Base-by-base conservation (phyloP, 495 filamentous ascomycete species). In the Aspergillus leporis region DNA sequence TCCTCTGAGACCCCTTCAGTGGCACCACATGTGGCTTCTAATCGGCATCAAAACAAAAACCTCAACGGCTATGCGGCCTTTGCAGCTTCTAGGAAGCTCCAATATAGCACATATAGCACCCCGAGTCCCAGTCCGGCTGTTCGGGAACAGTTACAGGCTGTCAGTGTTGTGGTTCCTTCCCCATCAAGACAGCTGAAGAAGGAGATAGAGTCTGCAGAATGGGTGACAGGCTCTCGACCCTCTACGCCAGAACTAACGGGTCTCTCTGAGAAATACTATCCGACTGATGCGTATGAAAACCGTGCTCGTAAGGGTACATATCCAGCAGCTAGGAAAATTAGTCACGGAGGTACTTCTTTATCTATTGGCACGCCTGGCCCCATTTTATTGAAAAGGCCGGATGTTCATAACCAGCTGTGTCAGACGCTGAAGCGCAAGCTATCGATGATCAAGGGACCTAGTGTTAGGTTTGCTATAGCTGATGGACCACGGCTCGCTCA, bases 91-190 rank as follows among this genome's bases (percentile, higher is more conserved):
- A 53, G 21, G 30, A 31, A 16, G 16, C 14, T 41, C n/a, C 32
- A 34, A 12, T 47, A 31, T 13, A 38, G 50, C 16, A 63, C 61
- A 12, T 47, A 31, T 13, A 38, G 50, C 16, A 63, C 61, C 22
- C 65, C 65, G 1, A 58, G 49, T 5, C 60, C 62, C 10, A 59
- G 45, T 0, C 53, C 55, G 5, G 16, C 5, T 36, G 4, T 25
- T 51, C 19, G 41, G 3, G 7, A 14, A 1, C 38, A 47, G 9
- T n/a, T 32, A 9, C 52, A 43, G 6, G 18, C 40, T 7, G 1
- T 66, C 25, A 64, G 55, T 4, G 68, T 73, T 12, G 64, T 73
- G 4, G 50, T 73, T 12, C 68, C 70, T 0, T 66, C 70, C 12
- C 65, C 68, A 12, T 68, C 70, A 9, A 45, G 45, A 8, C 52